A percentile compares a stretch with the other conserved stretches of the same genome.
phyloP scores from a whole-genome alignment of 2,329 filamentous ascomycete species.

The Nannizzia gypsea region DNA sequence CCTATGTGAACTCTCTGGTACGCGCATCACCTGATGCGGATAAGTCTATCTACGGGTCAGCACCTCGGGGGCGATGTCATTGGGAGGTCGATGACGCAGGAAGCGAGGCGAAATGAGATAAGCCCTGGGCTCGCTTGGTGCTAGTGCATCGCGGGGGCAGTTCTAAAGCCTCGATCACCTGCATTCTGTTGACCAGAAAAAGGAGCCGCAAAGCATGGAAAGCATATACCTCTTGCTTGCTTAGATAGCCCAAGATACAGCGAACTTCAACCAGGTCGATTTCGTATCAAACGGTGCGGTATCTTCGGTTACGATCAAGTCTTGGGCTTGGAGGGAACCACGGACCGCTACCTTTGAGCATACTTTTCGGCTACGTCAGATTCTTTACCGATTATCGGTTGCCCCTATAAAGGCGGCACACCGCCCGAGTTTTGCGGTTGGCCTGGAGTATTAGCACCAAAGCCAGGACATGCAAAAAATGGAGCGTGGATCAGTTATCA shows the following conservation, averaged over 20 bases:
- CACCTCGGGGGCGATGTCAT: neutral
- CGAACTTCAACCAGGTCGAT: too few relatives aligned
- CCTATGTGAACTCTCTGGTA: neutral
- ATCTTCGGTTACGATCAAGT: too few relatives aligned
- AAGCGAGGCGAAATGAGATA: neutral
- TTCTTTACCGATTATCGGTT: neutral
- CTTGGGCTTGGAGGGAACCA: too few relatives aligned
- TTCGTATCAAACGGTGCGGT: too few relatives aligned
- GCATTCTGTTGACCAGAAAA: neutral
- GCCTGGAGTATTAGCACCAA: neutral
- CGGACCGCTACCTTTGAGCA: too few relatives aligned
- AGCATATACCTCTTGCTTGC: too few relatives aligned
- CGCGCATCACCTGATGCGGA: neutral
- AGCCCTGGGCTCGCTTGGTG: neutral
- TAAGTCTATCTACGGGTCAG: too few relatives aligned
- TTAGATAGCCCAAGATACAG: too few relatives aligned
- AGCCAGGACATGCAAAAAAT: neutral
- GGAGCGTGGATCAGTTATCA: neutral
- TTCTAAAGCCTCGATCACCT: neutral
- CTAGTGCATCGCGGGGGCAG: neutral
- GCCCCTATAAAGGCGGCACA: neutral
- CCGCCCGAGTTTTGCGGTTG: neutral
- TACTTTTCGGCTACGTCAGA: too few relatives aligned
- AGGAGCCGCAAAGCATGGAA: too few relatives aligned
- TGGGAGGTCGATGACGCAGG: neutral